These are phyloP conservation scores for Colletotrichum lentis DNA, from an alignment of 2,329 filamentous ascomycete species.

Conservation along the genomic window DNA sequence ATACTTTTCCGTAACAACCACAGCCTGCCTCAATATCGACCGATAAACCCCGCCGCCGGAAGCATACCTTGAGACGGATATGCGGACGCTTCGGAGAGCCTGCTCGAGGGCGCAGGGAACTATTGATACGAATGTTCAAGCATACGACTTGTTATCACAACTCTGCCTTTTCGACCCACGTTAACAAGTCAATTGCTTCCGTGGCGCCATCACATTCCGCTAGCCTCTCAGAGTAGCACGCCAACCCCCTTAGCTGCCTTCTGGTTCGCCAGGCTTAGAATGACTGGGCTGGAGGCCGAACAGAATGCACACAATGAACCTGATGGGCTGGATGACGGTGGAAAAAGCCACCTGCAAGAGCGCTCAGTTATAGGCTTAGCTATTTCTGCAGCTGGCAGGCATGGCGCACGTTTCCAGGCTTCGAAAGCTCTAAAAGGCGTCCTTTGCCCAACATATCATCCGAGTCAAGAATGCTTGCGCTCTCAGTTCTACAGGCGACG, in stretches of 20 bases:
- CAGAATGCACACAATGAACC: conserved; percentile 4
- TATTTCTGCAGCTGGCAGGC: conserved; percentile 5
- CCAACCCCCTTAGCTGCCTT: conserved; percentile 12
- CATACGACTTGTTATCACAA: not conserved
- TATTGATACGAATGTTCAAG: not conserved
- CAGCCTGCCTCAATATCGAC: not conserved
- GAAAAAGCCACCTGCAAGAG: conserved; percentile 3
- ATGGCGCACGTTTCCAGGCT: not conserved
- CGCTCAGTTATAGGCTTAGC: not conserved
- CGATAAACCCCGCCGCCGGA: no score
- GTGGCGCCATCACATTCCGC: not conserved
- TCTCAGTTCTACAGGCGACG: not conserved
- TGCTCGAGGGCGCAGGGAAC: not conserved
- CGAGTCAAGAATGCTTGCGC: not conserved
- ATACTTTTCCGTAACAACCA: not conserved
- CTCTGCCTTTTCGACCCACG: conserved; percentile 4
- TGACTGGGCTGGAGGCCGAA: not conserved
- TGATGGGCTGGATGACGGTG: not conserved
- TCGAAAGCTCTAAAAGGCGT: not conserved
- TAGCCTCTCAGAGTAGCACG: conserved; percentile 1
- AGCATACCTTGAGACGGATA: not conserved
- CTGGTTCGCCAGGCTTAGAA: not conserved
- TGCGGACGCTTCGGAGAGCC: not conserved
- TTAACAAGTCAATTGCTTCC: not conserved
- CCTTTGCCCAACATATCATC: not conserved